Evolutionary conservation across 2,329 filamentous ascomycete species (phyloP), one percentile per base, ranked within the genome.

Genomic region (Alternaria dauci): DNA sequence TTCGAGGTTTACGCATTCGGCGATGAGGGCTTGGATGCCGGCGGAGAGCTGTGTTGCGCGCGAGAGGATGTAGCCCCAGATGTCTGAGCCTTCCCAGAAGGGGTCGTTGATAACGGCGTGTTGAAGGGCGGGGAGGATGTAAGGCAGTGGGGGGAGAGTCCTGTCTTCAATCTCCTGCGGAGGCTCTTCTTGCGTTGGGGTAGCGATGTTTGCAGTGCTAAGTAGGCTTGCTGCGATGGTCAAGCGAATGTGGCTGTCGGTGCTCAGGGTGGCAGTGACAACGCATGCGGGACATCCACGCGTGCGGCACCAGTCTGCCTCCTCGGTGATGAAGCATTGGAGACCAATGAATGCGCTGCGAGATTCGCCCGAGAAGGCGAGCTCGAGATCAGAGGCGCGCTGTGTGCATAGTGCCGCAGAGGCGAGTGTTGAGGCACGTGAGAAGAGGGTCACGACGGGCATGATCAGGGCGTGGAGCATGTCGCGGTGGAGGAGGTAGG

Each of bases 341-440:
- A 88, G 79, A 81, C 85, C 88, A 53, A 87, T 77, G 69, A 86
- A 88, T 1, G 86, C 85, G 60, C 82, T 82, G 44, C 86, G 82
- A 4, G 85, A 85, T 53, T 85, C 83, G 5, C 84, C 84, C 2
- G 82, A 80, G 71, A 87, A 88, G 3, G 85, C 86, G 42, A 85
- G 81, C 68, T 88, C 86, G 5, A 85, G 80, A 58, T 88, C 86
- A 55, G 83, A 80, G 16, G 80, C 78, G 58, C 81, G 81, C 41
- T 75, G 74, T 30, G 79, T 82, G 58, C 82, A 82, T 9, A 87
- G 79, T 1, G 81, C 81, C 23, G 80, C 80, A 30, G 81, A 78
- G 2, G 86, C 86, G 32, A 87, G 79, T 1, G 79, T 79, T 30
- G 82, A 81, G n/a, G 86, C 85, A 63, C 85, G 84, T 59, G 81